phyloP scores from a whole-genome alignment of 129 eudicot species.

The Kitagawia praeruptora region DNA sequence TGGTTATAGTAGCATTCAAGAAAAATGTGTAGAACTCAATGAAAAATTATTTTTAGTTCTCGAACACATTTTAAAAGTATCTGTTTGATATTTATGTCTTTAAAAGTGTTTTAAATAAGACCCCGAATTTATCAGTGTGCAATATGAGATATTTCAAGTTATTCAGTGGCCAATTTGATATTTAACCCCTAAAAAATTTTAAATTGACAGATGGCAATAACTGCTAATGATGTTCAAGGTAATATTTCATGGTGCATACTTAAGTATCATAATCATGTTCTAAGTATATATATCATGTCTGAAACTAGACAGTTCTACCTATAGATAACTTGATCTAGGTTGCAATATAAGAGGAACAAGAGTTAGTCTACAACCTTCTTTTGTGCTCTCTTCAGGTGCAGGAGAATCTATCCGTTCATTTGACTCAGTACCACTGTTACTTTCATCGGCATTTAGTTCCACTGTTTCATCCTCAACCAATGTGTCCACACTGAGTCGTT shows the following conservation, averaged over 20 bases:
- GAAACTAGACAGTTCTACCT: background rate
- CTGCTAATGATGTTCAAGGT: background rate
- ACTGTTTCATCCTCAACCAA: conserved; percentile 12
- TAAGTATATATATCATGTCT: background rate
- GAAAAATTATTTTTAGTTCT: no score
- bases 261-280: background rate
- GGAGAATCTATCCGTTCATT: conserved; percentile 27
- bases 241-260: background rate
- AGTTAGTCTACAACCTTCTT: conserved; percentile 32
- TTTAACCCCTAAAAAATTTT: background rate
- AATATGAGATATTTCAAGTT: no score
- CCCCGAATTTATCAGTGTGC: no score
- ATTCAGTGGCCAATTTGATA: no score
- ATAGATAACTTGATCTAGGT: background rate
- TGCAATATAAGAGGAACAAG: background rate
- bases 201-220: background rate
- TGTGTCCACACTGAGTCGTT: conserved; percentile 21
- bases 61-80: no score
- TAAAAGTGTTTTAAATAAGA: no score
- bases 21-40: no score
- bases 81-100: no score
- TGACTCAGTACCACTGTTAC: conserved; percentile 25
- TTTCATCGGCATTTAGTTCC: conserved; percentile 19
- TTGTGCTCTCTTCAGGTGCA: conserved; percentile 15
- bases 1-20: no score